Evolutionary conservation across 768 basidiomycete genomes (phyloP), one percentile per base, ranked within the genome.

Genomic region (Termitomyces sp.): DNA sequence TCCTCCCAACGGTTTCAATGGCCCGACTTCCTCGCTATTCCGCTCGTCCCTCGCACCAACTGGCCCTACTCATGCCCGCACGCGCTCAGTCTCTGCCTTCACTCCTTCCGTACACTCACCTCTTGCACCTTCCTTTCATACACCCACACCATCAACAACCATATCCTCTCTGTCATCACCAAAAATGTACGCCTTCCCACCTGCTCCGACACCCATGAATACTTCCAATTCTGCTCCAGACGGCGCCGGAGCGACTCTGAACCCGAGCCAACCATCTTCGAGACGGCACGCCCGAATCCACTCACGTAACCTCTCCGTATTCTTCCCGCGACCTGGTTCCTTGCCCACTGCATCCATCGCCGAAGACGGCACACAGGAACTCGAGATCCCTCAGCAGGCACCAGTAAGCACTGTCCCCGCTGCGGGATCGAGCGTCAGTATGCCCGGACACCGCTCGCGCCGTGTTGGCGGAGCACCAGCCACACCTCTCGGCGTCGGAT

Each of bases 231-330:
- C 69, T 66, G 62, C 70, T 9, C 67, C 63, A 45, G 69, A 68
- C 2, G 59, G 58, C n/a, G 55, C 68, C 24, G 45, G 54, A n/a
- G 24, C 36, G 33, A 29, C 51, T 61, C 41, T 31, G 33, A 56
- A 60, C 56, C 33, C 48, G 20, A 42, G 26, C 24, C 29, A 53
- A 33, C 41, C 50, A 28, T 16, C 50, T 54, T 65, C 56, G 31
- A 56, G 64, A 8, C 71, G 78, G n/a, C 92, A 94, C 70, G 72
- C 83, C 4, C 81, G 92, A 2, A 76, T 96, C 18, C 94, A 97
- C 67, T 94, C 94, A 0, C 84, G 94, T 47, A 98, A 98, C 66
- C 76, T 97, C 3, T 95, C 93, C 1, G 77, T 96, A 18, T 96
- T 88, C 79, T 97, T 97, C 65, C 94, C 94, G 16, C 82, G 86